Percentiles rank a stretch among this genome's conserved stretches.
These are phyloP conservation scores for Passalora sequoiae DNA, from an alignment of 2,329 filamentous ascomycete genomes.

Conservation along the genomic window DNA sequence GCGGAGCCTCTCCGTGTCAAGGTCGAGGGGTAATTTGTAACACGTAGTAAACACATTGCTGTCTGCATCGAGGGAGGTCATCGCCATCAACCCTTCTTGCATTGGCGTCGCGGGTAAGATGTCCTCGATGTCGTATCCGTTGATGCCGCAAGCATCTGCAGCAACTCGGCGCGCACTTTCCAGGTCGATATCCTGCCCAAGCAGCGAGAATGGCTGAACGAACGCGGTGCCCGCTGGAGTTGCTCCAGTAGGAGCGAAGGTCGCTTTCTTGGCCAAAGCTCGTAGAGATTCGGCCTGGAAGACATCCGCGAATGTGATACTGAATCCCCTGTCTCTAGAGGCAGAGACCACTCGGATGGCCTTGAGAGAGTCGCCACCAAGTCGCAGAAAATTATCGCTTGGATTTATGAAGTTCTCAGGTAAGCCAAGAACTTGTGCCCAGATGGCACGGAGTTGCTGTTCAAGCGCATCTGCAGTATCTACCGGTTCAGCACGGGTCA, in stretches of 20 bases:
- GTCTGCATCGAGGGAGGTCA: not conserved
- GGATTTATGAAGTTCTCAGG: not conserved
- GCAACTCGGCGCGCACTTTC: not conserved
- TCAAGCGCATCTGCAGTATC: conserved; percentile 6
- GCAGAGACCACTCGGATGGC: conserved; percentile 41
- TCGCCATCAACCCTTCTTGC: not conserved
- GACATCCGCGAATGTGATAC: not conserved
- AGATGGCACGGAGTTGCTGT: not conserved
- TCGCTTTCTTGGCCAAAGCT: not conserved
- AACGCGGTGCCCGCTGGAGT: not conserved
- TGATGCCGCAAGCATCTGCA: not conserved
- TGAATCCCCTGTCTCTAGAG: not conserved
- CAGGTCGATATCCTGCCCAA: not conserved
- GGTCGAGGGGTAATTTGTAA: conserved; percentile 9
- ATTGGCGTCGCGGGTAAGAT: not conserved
- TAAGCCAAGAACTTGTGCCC: not conserved
- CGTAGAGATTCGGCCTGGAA: not conserved
- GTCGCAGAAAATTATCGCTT: conserved; percentile 41
- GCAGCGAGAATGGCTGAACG: not conserved
- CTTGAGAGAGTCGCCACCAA: conserved; percentile 44
- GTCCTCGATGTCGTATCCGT: not conserved
- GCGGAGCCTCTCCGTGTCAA: conserved; percentile 32
- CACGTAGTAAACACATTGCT: not conserved
- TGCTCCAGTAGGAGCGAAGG: not conserved
- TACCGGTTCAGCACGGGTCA: conserved; percentile 2